Conservation (phyloP, 2,329 filamentous ascomycete species). For the Colletotrichum noveboracense region DNA sequence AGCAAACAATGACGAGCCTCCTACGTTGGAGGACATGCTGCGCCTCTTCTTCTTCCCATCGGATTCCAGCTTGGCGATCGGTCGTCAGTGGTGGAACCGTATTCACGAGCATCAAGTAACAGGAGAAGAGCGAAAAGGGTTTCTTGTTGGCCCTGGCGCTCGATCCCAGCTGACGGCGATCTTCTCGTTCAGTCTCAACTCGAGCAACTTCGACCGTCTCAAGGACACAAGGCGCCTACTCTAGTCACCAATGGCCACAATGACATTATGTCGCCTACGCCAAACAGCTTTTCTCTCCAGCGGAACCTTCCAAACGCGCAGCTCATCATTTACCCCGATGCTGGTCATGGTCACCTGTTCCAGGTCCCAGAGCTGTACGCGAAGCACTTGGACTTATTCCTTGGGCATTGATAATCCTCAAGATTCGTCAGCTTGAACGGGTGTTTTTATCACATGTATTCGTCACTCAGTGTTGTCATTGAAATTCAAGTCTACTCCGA, state of each 20-base stretch:
- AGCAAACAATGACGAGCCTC: background rate
- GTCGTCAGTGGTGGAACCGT: background rate
- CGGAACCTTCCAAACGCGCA: background rate
- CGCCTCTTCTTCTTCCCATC: background rate
- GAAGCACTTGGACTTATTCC: background rate
- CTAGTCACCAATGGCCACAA: background rate
- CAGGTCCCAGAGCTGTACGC: background rate
- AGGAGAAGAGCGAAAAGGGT: background rate
- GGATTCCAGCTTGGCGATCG: background rate
- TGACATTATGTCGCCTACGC: background rate
- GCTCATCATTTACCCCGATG: background rate
- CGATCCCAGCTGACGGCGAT: background rate
- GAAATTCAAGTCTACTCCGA: rapidly evolving
- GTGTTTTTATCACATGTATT: background rate
- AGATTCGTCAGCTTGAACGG: background rate
- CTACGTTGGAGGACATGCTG: background rate
- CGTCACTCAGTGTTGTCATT: background rate
- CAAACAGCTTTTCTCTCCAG: background rate
- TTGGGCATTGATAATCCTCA: background rate
- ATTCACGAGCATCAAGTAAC: background rate
- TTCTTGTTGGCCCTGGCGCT: background rate
- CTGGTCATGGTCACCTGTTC: background rate
- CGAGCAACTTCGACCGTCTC: background rate
- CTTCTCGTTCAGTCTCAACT: background rate
- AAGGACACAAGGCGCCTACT: background rate